Percentiles rank a stretch among this genome's conserved stretches.
Evolutionary conservation across 306 rosid genomes (phyloP).

Genomic region (Lathyrus oleraceus): DNA sequence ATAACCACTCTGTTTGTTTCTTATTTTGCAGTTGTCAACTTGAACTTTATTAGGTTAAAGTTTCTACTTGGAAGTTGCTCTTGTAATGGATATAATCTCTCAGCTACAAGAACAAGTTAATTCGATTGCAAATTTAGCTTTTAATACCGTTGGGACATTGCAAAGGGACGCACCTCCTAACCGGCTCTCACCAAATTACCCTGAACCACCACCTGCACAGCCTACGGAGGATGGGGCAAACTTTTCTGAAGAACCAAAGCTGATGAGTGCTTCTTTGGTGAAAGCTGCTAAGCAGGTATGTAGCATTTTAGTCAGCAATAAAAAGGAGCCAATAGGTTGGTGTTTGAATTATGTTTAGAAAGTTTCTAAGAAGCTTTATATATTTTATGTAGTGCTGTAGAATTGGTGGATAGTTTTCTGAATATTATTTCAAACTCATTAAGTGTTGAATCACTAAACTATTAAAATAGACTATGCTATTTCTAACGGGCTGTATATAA

Average conservation of each 20-base stretch:
- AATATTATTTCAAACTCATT: not conserved
- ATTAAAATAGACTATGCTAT: not conserved
- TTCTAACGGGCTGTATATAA: not conserved
- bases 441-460: not conserved
- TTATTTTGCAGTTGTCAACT: constrained; percentile 14
- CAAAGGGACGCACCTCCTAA: constrained; percentile 97
- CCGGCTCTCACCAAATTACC: constrained; percentile 69
- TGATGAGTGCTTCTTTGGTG: constrained; percentile 69
- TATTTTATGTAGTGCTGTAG: not conserved
- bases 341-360: constrained; percentile 1
- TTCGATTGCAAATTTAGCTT: constrained; percentile 65
- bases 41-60: not conserved
- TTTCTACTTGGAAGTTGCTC: constrained; percentile 11
- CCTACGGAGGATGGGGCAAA: constrained; percentile 58
- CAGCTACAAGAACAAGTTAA: constrained; percentile 87
- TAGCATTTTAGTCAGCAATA: not conserved
- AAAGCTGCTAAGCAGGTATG: constrained; percentile 89
- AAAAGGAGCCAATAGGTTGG: not conserved
- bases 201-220: constrained; percentile 77
- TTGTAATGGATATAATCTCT: constrained; percentile 77
- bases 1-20: constrained; percentile 3
- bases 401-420: not conserved
- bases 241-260: constrained; percentile 73
- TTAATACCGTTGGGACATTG: constrained; percentile 74
- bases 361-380: not conserved